phyloP scores from a whole-genome alignment of 192 early-diverging fungal genomes.

The Cladochytrium replicatum region DNA sequence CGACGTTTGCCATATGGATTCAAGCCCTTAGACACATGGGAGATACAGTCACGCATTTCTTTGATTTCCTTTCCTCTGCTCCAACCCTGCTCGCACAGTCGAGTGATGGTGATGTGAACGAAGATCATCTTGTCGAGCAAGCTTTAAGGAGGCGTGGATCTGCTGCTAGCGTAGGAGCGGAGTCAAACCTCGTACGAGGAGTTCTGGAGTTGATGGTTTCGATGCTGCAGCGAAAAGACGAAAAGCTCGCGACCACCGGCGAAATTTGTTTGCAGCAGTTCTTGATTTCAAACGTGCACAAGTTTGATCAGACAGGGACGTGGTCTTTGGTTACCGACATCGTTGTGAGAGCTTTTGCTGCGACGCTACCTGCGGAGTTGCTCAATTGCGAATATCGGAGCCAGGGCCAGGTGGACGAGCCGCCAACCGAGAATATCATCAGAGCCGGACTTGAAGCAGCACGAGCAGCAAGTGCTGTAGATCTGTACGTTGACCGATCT shows the following conservation, averaged over 20 bases:
- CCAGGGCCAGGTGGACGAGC: too few species aligned
- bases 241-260: slow-evolving; percentile 43
- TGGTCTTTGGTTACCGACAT: slow-evolving; percentile 29
- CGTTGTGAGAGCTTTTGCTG: slow-evolving; percentile 30
- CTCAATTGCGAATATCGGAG: slow-evolving; percentile 34
- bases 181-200: slow-evolving; percentile 19
- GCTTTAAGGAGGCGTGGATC: too few species aligned
- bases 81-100: slow-evolving; percentile 11
- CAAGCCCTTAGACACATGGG: slow-evolving; percentile 34
- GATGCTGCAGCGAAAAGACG: slow-evolving; percentile 34
- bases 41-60: slow-evolving; percentile 29
- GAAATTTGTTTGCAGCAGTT: slow-evolving; percentile 45
- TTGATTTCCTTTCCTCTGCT: too few species aligned
- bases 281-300: slow-evolving; percentile 22
- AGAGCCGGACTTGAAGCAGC: too few species aligned
- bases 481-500: too few species aligned
- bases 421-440: too few species aligned
- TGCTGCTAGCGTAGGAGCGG: too few species aligned
- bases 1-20: slow-evolving; percentile 34
- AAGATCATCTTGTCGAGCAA: too few species aligned
- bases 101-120: not conserved
- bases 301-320: slow-evolving; percentile 11
- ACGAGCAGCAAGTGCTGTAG: too few species aligned
- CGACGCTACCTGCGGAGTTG: slow-evolving; percentile 36
- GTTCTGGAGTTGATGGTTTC: slow-evolving; percentile 28